phyloP scores from a whole-genome alignment of 106 monocot species.

The Dendrobium officinale region DNA sequence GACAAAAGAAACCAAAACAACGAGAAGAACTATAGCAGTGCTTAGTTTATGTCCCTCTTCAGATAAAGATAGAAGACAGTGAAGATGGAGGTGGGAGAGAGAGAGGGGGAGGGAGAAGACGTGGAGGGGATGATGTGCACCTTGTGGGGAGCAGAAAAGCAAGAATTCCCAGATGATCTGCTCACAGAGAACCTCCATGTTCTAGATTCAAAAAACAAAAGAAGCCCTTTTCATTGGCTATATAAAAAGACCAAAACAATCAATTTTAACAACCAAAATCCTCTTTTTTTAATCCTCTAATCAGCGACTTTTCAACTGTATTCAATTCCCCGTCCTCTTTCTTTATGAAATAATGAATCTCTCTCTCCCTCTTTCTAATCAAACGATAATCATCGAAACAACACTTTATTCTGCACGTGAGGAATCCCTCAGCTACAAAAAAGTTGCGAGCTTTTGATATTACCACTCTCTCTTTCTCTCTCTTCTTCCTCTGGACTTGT shows the following conservation, averaged over 20 bases:
- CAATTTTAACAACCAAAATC: background rate
- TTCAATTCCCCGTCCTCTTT: background rate
- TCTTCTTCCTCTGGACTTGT: too few relatives aligned
- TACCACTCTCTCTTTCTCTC: too few relatives aligned
- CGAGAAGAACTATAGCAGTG: background rate
- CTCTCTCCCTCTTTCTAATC: conserved; percentile 18
- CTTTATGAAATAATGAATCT: conserved; percentile 3
- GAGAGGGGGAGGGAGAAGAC: too few relatives aligned
- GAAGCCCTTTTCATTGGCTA: background rate
- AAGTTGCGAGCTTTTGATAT: too few relatives aligned
- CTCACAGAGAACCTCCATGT: conserved; percentile 18
- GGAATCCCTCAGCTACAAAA: conserved; percentile 5
- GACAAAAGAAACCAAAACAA: background rate
- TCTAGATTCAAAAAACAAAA: too few relatives aligned
- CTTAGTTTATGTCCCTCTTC: too few relatives aligned
- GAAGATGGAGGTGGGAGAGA: background rate
- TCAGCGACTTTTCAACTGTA: background rate
- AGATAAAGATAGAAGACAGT: background rate
- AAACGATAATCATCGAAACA: conserved; percentile 8
- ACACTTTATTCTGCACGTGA: conserved; percentile 21
- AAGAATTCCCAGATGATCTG: conserved; percentile 43
- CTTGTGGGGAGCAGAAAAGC: conserved; percentile 44
- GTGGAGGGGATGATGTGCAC: conserved; percentile 1
- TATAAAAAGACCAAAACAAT: background rate
- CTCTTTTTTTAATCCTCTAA: background rate